Evolutionary conservation across 129 eudicot species (phyloP), one percentile per base, ranked within the genome.

Genomic region (Cynara cardunculus): DNA sequence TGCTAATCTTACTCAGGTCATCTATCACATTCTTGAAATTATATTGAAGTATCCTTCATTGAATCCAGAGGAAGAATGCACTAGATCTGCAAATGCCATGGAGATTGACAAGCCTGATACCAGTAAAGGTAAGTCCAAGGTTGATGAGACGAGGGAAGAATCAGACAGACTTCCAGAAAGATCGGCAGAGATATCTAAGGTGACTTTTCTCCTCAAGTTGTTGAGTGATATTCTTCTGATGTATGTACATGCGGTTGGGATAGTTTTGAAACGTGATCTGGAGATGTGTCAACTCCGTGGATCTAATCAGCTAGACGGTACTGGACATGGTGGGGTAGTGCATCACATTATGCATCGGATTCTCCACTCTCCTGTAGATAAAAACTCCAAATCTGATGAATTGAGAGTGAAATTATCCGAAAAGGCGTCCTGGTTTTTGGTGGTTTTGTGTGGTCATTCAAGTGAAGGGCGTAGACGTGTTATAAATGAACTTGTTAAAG

Each of bases 381-480:
- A 70, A 53, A 75, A 86, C 72, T 85, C 90, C 74, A 96, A 90
- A 62, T 86, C 89, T 32, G 93, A 89, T 85, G 99, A 88, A 76
- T 90, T 92, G 92, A 88, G 89, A 81, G 90, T 75, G 24, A 95
- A 95, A 76, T 92, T 95, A 71, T 92, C 94, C 68, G 97, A 95
- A 77, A 95, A 95, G 80, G 99, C 94, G 83, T 90, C 94, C 30
- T 89, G 91, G 96, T 95, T 92, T 83, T 83, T 95, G 87, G 97
- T 92, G 84, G 97, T 95, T 76, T 84, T 95, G 85, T 90, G 97
- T 78, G 97, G 99, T 44, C 90, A 97, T 30, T 95, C 99, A 73
- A 89, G 94, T 72, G 99, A 95, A 87, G 99, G 99, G 79, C 91
- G 97, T 65, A 88, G 89, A 71, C 91, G 97, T 77, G 97, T 95